Evolutionary conservation across 1,284 basidiomycete species (phyloP), one percentile per base, ranked within the genome.

Genomic region (Sanguinoderma infundibulare): DNA sequence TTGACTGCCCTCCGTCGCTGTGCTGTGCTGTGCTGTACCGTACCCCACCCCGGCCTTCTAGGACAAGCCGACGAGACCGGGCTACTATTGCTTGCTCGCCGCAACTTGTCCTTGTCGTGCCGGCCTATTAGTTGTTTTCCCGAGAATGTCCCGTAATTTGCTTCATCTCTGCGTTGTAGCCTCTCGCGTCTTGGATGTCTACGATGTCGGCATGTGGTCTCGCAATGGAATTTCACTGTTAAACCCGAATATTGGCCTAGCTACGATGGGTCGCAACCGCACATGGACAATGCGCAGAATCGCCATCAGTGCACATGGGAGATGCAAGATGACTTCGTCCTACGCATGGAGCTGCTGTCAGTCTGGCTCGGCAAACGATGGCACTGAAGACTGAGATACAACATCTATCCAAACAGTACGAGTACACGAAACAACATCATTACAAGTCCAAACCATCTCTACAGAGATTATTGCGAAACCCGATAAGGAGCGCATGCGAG

Each of bases 31-130:
- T 57, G 36, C 44, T 34, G 24, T 66, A 66, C 34, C 22, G 49
- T 64, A 62, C 44, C 30, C n/a, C 57, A 50, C 56, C 46, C 62
- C 60, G 61, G 54, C 38, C 51, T 12, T 50, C 61, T 36, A 66
- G 59, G 59, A 52, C 40, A 57, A 35, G 57, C 32, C 56, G 59
- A 54, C 55, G 64, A 38, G 35, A 15, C 30, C 22, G 5, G 24
- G 34, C 34, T 49, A 22, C 24, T 28, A 7, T 5, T 46, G 6
- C 14, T 26, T 28, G 42, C 35, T 40, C 53, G 57, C 53, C 38
- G 59, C n/a, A 42, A 12, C 40, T 28, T 54, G 50, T 52, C 55
- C 64, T 66, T 53, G 64, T 55, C 39, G 59, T 39, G 24, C 53
- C 56, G 61, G 59, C 50, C 28, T 61, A 63, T 7, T 60, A 9